A percentile compares a stretch with the other conserved stretches of the same genome.
Evolutionary conservation across 306 rosid genomes (phyloP).

Genomic region (Quercus dentata): DNA sequence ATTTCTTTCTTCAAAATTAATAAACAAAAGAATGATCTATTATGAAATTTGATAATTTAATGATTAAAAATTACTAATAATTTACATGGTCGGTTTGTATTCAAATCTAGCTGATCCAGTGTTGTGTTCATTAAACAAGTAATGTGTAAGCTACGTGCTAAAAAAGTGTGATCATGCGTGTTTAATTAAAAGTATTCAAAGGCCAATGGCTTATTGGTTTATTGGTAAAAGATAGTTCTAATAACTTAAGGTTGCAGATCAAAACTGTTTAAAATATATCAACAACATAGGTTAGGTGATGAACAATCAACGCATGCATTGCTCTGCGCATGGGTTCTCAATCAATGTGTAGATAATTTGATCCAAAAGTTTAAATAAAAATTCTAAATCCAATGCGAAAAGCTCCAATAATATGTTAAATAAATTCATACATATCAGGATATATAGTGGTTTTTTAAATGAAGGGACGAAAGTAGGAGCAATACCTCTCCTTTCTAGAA

Average conservation of each 20-base stretch:
- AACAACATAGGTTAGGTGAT: not conserved
- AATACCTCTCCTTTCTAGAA: slow-evolving; percentile 27
- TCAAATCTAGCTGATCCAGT: not conserved
- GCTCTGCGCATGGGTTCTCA: too few relatives aligned
- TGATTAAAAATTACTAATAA: too few relatives aligned
- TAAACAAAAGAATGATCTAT: too few relatives aligned
- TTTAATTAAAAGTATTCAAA: not conserved
- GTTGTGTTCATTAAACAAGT: not conserved
- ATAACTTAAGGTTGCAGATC: not conserved
- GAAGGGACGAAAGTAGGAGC: slow-evolving; percentile 37
- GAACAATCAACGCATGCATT: not conserved
- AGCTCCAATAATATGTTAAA: not conserved
- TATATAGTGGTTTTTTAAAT: slow-evolving; percentile 15
- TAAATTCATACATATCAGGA: slow-evolving; percentile 33
- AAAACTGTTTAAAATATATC: too few relatives aligned
- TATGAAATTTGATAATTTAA: too few relatives aligned
- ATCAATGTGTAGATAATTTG: not conserved
- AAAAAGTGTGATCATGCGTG: not conserved
- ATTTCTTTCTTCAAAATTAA: too few relatives aligned
- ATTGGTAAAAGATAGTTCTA: not conserved
- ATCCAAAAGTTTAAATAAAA: not conserved
- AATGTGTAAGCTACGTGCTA: not conserved
- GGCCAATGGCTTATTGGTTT: not conserved
- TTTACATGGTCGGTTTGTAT: not conserved
- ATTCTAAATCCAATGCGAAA: not conserved